Percentiles rank a stretch among this genome's conserved stretches.
Conservation (phyloP, 148 eudicot genomes). For the Rhododendron henanense region DNA sequence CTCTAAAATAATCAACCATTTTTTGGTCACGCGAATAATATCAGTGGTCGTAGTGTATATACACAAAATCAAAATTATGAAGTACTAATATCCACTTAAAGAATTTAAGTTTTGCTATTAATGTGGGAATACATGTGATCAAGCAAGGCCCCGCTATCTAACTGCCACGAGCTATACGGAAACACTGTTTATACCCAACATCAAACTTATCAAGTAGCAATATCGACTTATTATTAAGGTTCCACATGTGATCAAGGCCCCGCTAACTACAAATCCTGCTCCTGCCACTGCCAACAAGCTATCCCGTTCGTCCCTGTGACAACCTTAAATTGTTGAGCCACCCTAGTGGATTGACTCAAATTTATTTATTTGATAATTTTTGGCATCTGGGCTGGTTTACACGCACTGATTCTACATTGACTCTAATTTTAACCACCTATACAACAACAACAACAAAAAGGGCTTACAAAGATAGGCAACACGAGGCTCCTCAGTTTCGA, state of each 20-base stretch:
- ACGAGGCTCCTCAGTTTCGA: slow-evolving; percentile 79
- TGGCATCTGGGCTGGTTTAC: neutral
- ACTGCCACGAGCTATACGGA: neutral
- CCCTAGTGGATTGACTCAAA: neutral
- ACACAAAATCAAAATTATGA: neutral
- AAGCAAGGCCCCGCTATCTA: neutral
- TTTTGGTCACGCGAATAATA: neutral
- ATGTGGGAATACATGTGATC: neutral
- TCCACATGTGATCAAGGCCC: neutral
- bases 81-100: neutral
- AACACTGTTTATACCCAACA: neutral
- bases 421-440: neutral
- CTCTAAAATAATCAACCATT: neutral
- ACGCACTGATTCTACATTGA: neutral
- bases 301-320: neutral
- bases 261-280: neutral
- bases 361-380: neutral
- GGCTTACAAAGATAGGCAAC: slow-evolving; percentile 88
- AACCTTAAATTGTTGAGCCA: neutral
- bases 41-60: neutral
- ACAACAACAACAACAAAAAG: too few relatives aligned
- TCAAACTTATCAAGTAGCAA: neutral
- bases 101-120: neutral
- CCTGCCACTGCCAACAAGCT: neutral
- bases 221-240: neutral